phyloP scores from a whole-genome alignment of 176 grass and related monocot species.

The Echinochloa phyllopogon region DNA sequence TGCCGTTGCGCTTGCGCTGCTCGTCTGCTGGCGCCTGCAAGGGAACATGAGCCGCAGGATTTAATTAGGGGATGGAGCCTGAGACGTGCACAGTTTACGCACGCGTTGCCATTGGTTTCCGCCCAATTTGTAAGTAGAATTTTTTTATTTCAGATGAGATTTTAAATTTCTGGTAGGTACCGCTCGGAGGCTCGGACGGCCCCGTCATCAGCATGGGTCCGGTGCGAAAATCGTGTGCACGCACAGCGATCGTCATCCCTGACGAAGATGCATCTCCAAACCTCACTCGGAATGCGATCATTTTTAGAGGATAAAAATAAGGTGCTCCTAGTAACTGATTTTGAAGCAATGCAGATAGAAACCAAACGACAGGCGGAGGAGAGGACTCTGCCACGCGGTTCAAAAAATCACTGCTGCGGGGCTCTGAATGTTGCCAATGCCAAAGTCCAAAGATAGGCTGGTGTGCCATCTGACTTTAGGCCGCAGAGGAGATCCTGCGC shows the following conservation, averaged over 20 bases:
- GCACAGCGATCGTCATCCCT: background rate
- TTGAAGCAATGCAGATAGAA: too few relatives aligned
- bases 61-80: background rate
- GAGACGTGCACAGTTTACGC: slow-evolving; percentile 12
- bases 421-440: background rate
- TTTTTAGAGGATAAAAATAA: background rate
- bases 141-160: background rate
- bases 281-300: background rate
- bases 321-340: too few relatives aligned
- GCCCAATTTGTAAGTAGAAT: background rate
- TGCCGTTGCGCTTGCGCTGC: background rate
- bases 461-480: background rate
- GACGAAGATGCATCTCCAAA: background rate
- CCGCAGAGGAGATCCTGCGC: background rate
- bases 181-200: slow-evolving; percentile 3
- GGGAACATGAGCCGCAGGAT: background rate
- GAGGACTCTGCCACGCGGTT: background rate
- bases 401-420: background rate
- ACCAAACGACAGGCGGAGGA: background rate
- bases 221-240: background rate
- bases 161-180: background rate
- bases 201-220: background rate
- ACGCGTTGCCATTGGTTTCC: background rate
- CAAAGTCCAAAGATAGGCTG: background rate
- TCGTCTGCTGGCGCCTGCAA: background rate